phyloP scores from a whole-genome alignment of 371 early-diverging fungal species.

The Mucor sp. region DNA sequence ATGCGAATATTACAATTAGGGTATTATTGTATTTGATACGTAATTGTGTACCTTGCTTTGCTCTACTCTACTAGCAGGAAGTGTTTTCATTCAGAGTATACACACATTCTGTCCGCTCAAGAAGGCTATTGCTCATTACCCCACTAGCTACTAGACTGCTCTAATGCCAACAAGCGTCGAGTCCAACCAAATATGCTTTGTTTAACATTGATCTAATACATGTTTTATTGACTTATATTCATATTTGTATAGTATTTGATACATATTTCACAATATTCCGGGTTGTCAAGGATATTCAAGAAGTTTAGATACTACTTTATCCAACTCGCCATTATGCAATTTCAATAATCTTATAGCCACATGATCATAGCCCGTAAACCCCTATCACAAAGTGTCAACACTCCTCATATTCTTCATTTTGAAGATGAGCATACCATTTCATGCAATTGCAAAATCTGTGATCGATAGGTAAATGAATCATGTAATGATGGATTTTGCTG shows the following conservation, averaged over 20 bases:
- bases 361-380: constrained; percentile 36
- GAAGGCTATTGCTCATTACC: too few species aligned
- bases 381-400: constrained; percentile 18
- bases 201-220: too few species aligned
- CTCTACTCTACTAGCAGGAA: too few species aligned
- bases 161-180: too few species aligned
- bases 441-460: constrained; percentile 34
- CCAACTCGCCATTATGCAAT: constrained; percentile 29
- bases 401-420: not conserved
- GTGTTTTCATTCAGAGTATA: too few species aligned
- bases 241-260: not conserved
- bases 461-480: constrained; percentile 6
- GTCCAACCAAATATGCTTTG: too few species aligned
- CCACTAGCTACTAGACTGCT: too few species aligned
- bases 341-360: constrained; percentile 28
- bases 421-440: constrained; percentile 34
- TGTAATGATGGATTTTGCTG: not conserved
- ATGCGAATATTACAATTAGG: too few species aligned
- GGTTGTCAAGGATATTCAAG: constrained; percentile 22
- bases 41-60: too few species aligned
- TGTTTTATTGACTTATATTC: not conserved
- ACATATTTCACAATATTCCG: not conserved
- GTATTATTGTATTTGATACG: too few species aligned
- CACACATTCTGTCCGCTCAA: too few species aligned
- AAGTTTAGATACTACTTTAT: constrained; percentile 31